phyloP scores from a whole-genome alignment of 106 monocot genomes.

The Alisma plantagoaquatica region DNA sequence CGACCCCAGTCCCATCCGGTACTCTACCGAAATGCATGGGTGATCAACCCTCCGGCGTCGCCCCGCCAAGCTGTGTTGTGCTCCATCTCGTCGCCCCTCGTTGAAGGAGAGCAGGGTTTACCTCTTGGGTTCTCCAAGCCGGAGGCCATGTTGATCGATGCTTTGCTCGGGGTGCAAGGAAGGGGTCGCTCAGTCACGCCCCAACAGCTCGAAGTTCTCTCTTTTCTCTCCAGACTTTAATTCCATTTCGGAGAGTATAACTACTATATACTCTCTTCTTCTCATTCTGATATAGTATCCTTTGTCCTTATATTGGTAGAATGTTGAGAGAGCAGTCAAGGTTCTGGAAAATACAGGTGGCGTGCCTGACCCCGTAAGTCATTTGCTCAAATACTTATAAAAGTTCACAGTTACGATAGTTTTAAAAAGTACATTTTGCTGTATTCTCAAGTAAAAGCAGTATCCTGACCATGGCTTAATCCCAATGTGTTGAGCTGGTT shows the following conservation, averaged over 20 bases:
- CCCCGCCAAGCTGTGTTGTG: neutral
- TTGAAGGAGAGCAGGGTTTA: constrained; percentile 1
- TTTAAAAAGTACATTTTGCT: no score
- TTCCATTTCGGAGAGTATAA: no score
- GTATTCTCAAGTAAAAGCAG: no score
- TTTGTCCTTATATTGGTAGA: constrained; percentile 44
- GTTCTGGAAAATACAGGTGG: constrained; percentile 50
- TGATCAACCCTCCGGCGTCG: no score
- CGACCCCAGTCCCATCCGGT: no score
- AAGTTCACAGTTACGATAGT: no score
- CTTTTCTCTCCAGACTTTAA: neutral
- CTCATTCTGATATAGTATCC: no score
- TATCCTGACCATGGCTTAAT: no score
- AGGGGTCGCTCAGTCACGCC: constrained; percentile 51
- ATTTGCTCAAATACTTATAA: no score
- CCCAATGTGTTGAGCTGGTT: no score
- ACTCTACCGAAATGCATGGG: no score
- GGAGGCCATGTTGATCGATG: constrained; percentile 49
- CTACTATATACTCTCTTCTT: no score
- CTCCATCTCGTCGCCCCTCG: constrained; percentile 23
- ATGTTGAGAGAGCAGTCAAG: constrained; percentile 59
- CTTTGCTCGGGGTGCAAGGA: constrained; percentile 64
- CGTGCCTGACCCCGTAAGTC: constrained; percentile 66
- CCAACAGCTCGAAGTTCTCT: constrained; percentile 41
- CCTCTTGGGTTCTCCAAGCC: constrained; percentile 30